Evolutionary conservation across 2,329 filamentous ascomycete species (phyloP), one percentile per base, ranked within the genome.

Genomic region (Penicillium digitatum): DNA sequence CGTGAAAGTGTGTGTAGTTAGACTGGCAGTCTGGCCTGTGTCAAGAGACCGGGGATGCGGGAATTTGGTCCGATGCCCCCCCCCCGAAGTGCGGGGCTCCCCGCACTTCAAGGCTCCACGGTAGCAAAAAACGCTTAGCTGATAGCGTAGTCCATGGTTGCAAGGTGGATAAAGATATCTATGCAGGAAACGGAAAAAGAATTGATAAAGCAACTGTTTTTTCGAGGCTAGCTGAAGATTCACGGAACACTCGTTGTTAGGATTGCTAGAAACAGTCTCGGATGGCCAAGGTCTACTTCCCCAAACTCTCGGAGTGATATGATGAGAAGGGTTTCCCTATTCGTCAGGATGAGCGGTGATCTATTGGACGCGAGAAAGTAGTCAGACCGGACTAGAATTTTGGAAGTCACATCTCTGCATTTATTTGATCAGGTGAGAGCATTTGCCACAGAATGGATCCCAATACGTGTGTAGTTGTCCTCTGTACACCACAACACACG

Each of bases 61-160:
- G 26, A 18, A 1, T 40, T 40, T 40, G 3, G 26, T 40, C 27
- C 26, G 35, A 40, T 48, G 46, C 34, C 18, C n/a, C n/a, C n/a
- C n/a, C n/a, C 6, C 24, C 6, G 10, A 42, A 29, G 14, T 11
- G 22, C 22, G 22, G 22, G 22, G 5, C 4, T 29, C 45, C 51
- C 51, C 45, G 51, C 45, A 49, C 45, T 54, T 14, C 7, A 18
- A 18, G n/a, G 39, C 26, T 22, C 31, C 48, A 52, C 24, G 48
- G 37, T 7, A 29, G 24, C 16, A 12, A 46, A 46, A 53, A 31
- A 24, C 5, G 43, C 50, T 48, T 48, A 37, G 44, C 44, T 48
- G 5, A 37, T 26, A 37, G 32, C 42, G 27, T 18, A 16, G 35
- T 4, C 32, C 16, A 35, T 35, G 8, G 34, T 35, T 35, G 3